phyloP scores from a whole-genome alignment of 768 basidiomycete genomes.

The Lactarius indigo region DNA sequence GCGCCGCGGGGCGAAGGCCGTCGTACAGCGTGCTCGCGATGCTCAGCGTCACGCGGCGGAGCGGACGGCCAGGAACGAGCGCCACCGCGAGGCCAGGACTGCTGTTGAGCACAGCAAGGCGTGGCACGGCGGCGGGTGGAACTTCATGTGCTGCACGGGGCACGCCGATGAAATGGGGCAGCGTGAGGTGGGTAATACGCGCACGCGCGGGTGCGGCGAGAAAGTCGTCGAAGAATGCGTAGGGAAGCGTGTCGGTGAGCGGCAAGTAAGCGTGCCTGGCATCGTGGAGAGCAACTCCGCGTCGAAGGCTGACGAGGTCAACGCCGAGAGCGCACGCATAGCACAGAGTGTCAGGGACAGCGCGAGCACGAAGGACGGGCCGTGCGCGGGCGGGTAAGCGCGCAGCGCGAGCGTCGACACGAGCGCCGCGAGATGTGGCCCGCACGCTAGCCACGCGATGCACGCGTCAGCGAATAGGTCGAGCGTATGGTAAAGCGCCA shows the following conservation, averaged over 20 bases:
- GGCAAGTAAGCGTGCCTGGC: slow-evolving; percentile 28
- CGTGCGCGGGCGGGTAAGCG: slow-evolving; percentile 14
- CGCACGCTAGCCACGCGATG: slow-evolving; percentile 28
- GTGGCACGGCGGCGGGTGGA: slow-evolving; percentile 5
- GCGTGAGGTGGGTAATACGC: slow-evolving; percentile 15
- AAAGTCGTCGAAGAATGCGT: slow-evolving; percentile 28
- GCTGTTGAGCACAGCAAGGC: slow-evolving; percentile 26
- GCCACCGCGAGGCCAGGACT: not conserved
- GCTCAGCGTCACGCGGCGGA: too few species aligned
- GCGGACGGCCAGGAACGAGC: too few species aligned
- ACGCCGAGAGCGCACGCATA: slow-evolving; percentile 31
- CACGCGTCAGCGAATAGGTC: slow-evolving; percentile 29
- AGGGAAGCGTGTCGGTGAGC: too few species aligned
- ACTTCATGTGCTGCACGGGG: too few species aligned
- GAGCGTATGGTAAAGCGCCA: slow-evolving; percentile 29
- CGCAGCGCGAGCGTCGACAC: slow-evolving; percentile 29
- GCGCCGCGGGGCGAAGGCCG: slow-evolving; percentile 29
- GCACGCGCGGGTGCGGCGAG: slow-evolving; percentile 28
- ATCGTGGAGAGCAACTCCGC: slow-evolving; percentile 28
- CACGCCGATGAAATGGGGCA: slow-evolving; percentile 16
- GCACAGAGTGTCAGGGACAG: slow-evolving; percentile 33
- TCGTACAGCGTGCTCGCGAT: too few species aligned
- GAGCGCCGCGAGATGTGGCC: slow-evolving; percentile 28
- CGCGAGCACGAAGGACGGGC: slow-evolving; percentile 23
- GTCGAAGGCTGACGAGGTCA: slow-evolving; percentile 30